Evolutionary conservation across 371 early-diverging fungal species (phyloP), one percentile per base, ranked within the genome.

Genomic region (Haplosporangium sp.): DNA sequence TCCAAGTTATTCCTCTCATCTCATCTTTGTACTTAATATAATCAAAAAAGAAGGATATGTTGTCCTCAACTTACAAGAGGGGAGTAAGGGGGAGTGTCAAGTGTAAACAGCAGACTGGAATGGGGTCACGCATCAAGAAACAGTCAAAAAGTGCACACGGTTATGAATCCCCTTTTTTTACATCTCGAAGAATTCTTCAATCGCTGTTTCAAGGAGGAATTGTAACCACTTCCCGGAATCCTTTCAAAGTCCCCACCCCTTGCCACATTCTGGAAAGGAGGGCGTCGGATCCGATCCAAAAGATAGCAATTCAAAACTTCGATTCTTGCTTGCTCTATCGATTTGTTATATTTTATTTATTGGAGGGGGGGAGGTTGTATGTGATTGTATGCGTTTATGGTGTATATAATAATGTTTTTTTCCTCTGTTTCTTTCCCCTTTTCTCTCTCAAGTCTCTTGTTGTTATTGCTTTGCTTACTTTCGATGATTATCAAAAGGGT

Each of bases 201-300:
- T 50, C 35, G 34, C 13, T 10, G 55, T 55, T 55, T 55, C 55
- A 55, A 52, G 27, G 52, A 52, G 52, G 9, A 52, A 52, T 52
- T 4, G 50, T 15, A 50, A n/a, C 48, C 48, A 50, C 27, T 27
- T 27, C 27, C 27, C 27, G 44, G 11, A 42, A 42, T 11, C 11
- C 44, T 42, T 11, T 42, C 50, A 20, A 9, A 34, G 6, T 55
- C 55, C 2, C 47, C 47, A 11, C 15, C 47, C 47, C 50, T 50
- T n/a, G 27, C 27, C 27, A 27, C 27, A 27, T 27, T 27, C 27
- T 27, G 27, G 27, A 27, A 27, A 27, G 27, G 27, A 27, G 27
- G 27, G 27, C 27, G 27, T 27, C 27, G 27, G 27, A 27, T 27
- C 27, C 27, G 27, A 27, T 27, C 27, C 27, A 27, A 27, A 27